phyloP scores from a whole-genome alignment of 371 early-diverging fungal species.

The Smittium mucronatum region DNA sequence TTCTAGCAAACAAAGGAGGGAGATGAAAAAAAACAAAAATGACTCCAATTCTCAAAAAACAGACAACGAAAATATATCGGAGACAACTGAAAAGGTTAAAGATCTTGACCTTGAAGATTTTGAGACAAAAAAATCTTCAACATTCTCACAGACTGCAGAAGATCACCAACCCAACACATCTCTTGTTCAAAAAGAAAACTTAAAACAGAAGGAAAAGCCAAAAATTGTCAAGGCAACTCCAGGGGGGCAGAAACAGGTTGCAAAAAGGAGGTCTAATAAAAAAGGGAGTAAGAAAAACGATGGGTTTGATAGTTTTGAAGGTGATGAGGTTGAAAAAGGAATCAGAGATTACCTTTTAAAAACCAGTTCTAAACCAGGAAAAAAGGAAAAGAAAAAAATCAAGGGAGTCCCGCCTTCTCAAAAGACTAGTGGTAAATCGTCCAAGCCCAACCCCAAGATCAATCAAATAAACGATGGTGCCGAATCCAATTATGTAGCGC shows the following conservation, averaged over 20 bases:
- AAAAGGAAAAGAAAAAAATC: slow-evolving; percentile 3
- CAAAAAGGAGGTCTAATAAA: slow-evolving; percentile 74
- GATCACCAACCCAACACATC: neutral
- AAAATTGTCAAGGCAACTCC: too few relatives aligned
- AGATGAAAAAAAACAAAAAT: neutral
- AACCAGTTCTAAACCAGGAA: slow-evolving; percentile 11
- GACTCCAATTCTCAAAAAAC: neutral
- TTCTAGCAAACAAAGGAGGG: neutral
- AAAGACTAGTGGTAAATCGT: slow-evolving; percentile 1
- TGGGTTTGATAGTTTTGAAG: slow-evolving; percentile 13
- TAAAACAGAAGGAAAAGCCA: neutral
- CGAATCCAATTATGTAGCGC: slow-evolving; percentile 35
- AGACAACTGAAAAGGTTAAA: neutral
- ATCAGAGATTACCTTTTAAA: neutral
- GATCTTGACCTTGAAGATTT: neutral
- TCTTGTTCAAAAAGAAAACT: neutral
- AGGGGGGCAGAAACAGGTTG: slow-evolving; percentile 77
- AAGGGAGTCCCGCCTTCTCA: neutral
- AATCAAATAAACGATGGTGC: neutral
- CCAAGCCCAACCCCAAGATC: neutral
- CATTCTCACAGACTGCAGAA: neutral
- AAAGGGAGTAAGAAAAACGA: slow-evolving; percentile 38
- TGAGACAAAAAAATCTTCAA: neutral
- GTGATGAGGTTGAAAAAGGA: slow-evolving; percentile 30
- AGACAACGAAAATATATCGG: neutral